A percentile compares a stretch with the other conserved stretches of the same genome.
Conservation (phyloP, 1,139 yeast genomes). For the Scheffersomyces segobiensis region DNA sequence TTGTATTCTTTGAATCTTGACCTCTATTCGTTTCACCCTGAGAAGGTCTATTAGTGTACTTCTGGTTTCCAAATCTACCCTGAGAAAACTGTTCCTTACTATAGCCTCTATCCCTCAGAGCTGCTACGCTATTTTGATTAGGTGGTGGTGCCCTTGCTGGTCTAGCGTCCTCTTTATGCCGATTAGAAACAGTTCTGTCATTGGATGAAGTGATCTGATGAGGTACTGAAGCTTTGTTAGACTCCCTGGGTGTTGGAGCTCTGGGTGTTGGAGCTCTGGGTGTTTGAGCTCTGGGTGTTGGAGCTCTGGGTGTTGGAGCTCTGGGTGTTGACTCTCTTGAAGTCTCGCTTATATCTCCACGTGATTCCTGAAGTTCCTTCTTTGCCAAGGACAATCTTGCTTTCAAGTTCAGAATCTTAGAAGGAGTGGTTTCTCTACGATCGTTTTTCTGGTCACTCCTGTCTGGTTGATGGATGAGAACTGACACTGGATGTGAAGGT, state of each 20-base stretch:
- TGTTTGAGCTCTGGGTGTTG: conserved; percentile 6
- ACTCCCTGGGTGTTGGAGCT: neutral
- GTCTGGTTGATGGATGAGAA: neutral
- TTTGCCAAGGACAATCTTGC: conserved; percentile 25
- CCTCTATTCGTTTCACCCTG: neutral
- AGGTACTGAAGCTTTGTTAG: conserved; percentile 14
- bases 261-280: neutral
- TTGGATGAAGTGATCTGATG: conserved; percentile 15
- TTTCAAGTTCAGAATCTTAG: conserved; percentile 14
- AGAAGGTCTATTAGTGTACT: neutral
- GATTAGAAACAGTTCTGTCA: neutral
- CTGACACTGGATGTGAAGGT: neutral
- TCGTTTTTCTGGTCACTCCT: neutral
- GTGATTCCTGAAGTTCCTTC: conserved; percentile 15
- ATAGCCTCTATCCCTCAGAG: conserved; percentile 5
- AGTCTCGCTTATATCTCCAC: conserved; percentile 8
- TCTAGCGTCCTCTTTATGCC: neutral
- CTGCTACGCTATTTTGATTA: conserved; percentile 6
- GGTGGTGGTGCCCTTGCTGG: conserved; percentile 11
- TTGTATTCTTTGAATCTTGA: neutral
- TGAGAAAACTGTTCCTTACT: conserved; percentile 1
- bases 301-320: conserved; percentile 1
- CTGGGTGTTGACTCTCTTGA: conserved; percentile 6
- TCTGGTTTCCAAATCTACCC: conserved; percentile 2
- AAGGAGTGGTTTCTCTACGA: neutral